Evolutionary conservation across 306 rosid genomes (phyloP).

Genomic region (Sindora glabra): DNA sequence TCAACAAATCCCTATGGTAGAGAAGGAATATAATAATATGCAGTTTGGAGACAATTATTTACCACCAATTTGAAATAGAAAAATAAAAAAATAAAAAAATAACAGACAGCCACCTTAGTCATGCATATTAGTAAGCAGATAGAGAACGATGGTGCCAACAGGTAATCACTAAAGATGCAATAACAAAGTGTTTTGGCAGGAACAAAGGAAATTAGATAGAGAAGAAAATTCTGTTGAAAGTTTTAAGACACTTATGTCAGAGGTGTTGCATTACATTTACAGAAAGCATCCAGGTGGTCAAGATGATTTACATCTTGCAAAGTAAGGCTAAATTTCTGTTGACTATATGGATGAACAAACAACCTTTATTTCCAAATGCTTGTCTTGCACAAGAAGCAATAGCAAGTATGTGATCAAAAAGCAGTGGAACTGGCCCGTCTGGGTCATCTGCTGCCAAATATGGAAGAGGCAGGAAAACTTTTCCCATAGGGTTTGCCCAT

Average conservation of each 20-base stretch:
- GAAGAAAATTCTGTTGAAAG: not conserved
- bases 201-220: not conserved
- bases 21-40: not conserved
- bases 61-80: not conserved
- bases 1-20: not conserved
- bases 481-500: conserved; percentile 98
- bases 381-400: conserved; percentile 92
- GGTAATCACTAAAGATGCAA: not conserved
- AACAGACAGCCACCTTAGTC: not conserved
- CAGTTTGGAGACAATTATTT: not conserved
- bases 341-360: conserved; percentile 1
- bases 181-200: not conserved
- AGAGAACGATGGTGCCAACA: not conserved
- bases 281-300: not conserved
- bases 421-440: conserved; percentile 91
- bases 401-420: conserved; percentile 88
- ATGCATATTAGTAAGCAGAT: not conserved
- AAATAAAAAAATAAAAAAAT: no score
- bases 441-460: conserved; percentile 85
- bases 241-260: not conserved
- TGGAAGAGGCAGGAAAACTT: conserved; percentile 87
- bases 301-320: not conserved
- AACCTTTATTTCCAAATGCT: conserved; percentile 79
- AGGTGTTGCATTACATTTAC: not conserved
- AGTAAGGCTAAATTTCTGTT: not conserved